A percentile compares a stretch with the other conserved stretches of the same genome.
Conservation (phyloP, 73 alveolate species). For the Halteria grandinella region DNA sequence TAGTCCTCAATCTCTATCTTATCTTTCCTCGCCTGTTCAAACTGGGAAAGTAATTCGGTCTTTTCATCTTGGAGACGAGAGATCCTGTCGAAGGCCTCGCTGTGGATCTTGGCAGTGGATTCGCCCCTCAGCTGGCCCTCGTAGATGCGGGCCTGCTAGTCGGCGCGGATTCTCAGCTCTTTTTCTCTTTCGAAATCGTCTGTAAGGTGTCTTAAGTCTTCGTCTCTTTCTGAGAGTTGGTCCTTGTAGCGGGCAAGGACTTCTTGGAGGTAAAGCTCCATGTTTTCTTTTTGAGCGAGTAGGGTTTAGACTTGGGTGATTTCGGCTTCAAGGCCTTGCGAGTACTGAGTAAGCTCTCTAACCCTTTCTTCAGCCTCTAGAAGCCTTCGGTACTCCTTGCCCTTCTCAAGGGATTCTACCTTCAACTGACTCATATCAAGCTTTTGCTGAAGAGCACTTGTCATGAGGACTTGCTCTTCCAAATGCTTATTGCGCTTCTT, state of each 20-base stretch:
- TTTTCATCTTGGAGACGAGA: not conserved
- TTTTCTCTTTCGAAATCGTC: not conserved
- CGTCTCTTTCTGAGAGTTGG: not conserved
- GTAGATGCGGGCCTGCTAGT: not conserved
- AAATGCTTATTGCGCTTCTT: not conserved
- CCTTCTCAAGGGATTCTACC: not conserved
- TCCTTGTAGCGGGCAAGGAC: slow-evolving; percentile 22
- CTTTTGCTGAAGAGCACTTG: not conserved
- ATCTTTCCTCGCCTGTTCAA: not conserved
- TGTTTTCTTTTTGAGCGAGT: not conserved
- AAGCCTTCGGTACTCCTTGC: slow-evolving; percentile 5
- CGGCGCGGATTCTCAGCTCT: slow-evolving; percentile 31
- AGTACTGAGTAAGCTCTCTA: slow-evolving; percentile 10
- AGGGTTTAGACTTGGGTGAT: not conserved
- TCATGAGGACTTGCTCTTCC: not conserved
- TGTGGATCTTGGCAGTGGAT: not conserved
- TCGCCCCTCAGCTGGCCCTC: not conserved
- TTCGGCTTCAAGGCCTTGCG: slow-evolving; percentile 6
- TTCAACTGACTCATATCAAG: not conserved
- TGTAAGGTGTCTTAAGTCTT: not conserved
- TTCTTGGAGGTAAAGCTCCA: slow-evolving; percentile 17
- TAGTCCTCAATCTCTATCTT: not conserved
- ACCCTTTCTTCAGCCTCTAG: slow-evolving; percentile 2
- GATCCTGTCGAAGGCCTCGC: slow-evolving; percentile 16
- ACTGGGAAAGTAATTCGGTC: not conserved